Percentiles rank a stretch among this genome's conserved stretches.
phyloP scores from a whole-genome alignment of 495 filamentous ascomycete genomes.

The Peziza echinospora region DNA sequence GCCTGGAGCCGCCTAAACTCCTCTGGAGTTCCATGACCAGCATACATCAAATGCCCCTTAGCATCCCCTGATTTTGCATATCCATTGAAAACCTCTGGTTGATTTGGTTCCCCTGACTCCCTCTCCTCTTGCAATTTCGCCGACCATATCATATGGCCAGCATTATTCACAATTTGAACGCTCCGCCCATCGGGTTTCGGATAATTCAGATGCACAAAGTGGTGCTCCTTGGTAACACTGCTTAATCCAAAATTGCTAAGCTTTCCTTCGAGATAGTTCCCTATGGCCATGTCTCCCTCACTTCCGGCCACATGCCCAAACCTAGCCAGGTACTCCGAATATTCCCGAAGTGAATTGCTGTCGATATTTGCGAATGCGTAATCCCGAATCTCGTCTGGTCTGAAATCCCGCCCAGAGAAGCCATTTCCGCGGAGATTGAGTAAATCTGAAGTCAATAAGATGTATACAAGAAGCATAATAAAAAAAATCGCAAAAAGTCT shows the following conservation, averaged over 20 bases:
- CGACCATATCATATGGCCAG: conserved; percentile 51
- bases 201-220: conserved; percentile 82
- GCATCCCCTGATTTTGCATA: conserved; percentile 76
- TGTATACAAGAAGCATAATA: not conserved
- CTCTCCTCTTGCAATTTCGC: conserved; percentile 58
- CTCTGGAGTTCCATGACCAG: conserved; percentile 67
- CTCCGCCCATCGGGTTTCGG: conserved; percentile 53
- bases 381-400: conserved; percentile 44
- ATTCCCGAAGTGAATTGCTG: conserved; percentile 41
- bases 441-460: not conserved
- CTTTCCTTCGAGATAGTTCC: conserved; percentile 53
- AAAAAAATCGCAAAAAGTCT: not conserved
- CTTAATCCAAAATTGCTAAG: conserved; percentile 53
- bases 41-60: conserved; percentile 81
- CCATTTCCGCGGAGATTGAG: not conserved
- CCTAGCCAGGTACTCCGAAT: conserved; percentile 46
- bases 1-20: conserved; percentile 58
- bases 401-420: conserved; percentile 25
- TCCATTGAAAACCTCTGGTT: conserved; percentile 64
- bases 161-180: conserved; percentile 48
- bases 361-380: conserved; percentile 51
- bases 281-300: conserved; percentile 64
- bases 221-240: conserved; percentile 46
- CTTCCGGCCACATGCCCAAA: conserved; percentile 82
- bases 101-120: conserved; percentile 21